Evolutionary conservation across 2,329 filamentous ascomycete genomes (phyloP), one percentile per base, ranked within the genome.

Genomic region (Diaporthe sp.): DNA sequence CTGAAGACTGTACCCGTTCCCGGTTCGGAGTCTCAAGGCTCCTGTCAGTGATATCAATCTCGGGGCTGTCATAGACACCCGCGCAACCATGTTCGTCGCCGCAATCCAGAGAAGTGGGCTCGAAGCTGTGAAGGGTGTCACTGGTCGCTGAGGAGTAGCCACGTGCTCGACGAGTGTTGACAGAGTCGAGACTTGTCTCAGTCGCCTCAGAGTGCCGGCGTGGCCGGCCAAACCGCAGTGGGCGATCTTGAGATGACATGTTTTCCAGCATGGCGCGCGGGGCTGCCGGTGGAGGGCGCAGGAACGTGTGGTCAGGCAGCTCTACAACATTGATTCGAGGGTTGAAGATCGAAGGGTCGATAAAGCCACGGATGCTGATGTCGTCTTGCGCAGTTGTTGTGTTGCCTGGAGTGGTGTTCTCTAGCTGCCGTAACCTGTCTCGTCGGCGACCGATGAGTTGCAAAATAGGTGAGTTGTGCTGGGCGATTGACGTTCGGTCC

Each of bases 231-330:
- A 4, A 37, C 25, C 61, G 58, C 25, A n/a, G 22, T 10, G 71
- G 20, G 22, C 22, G 57, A 53, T 39, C 47, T 22, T 22, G 37
- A 25, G 44, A 28, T 39, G 44, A 15, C 31, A 53, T n/a, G 4
- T 61, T 22, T 28, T 74, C 37, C 51, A 61, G 63, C 73, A 75
- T 75, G 22, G 73, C 73, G 10, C 73, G 73, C 22, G 73, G 73
- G 20, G 73, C 73, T 12, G 44, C 22, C n/a, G 72, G 63, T 5
- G 72, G 60, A 12, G 71, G 28, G 31, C 57, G 47, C 3, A 28
- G 25, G 37, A 73, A 65, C 25, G 65, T 55, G 22, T 51, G 58
- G 13, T 73, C 58, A 31, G 71, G 58, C 13, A 73, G 25, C 37
- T 65, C 47, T 15, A 73, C 71, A 34, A 65, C 37, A 22, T 65